phyloP scores from a whole-genome alignment of 2,329 filamentous ascomycete genomes.

The Penicillium sumatraense region DNA sequence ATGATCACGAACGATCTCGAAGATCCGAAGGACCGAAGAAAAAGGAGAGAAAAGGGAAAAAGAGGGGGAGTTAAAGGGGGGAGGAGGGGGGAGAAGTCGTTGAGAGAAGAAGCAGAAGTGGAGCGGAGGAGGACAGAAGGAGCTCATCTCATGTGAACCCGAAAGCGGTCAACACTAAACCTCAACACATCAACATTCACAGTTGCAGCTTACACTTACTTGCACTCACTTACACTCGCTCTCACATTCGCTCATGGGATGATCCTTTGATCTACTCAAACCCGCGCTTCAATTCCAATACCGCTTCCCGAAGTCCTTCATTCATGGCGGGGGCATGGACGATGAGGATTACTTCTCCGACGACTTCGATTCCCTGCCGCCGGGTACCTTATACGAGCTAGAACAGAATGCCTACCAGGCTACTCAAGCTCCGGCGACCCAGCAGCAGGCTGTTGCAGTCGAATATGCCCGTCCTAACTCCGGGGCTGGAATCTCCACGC shows the following conservation, averaged over 20 bases:
- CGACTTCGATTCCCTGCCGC: slow-evolving; percentile 51
- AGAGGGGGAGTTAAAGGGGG: slow-evolving; percentile 10
- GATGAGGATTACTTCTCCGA: slow-evolving; percentile 55
- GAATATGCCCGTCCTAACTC: slow-evolving; percentile 13
- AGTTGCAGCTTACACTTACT: not conserved
- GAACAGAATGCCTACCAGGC: slow-evolving; percentile 51
- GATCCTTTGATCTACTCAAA: not conserved
- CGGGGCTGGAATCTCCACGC: slow-evolving; percentile 11
- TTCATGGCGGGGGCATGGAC: slow-evolving; percentile 52
- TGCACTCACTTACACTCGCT: too few relatives aligned
- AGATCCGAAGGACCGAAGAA: slow-evolving; percentile 11
- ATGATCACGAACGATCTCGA: too few relatives aligned
- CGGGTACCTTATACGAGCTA: slow-evolving; percentile 48
- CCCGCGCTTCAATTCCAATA: not conserved
- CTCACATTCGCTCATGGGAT: not conserved
- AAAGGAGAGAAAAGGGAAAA: slow-evolving; percentile 16
- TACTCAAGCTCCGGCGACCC: slow-evolving; percentile 42
- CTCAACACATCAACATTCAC: not conserved
- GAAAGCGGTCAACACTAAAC: slow-evolving; percentile 31
- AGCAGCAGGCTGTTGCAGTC: slow-evolving; percentile 14
- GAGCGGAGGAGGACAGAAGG: slow-evolving; percentile 26
- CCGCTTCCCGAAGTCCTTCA: slow-evolving; percentile 6
- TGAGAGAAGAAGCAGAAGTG: slow-evolving; percentile 13
- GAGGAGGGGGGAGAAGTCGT: slow-evolving; percentile 19
- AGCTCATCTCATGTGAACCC: slow-evolving; percentile 36